phyloP scores from a whole-genome alignment of 148 eudicot genomes.

The Dysphania ambrosioides region DNA sequence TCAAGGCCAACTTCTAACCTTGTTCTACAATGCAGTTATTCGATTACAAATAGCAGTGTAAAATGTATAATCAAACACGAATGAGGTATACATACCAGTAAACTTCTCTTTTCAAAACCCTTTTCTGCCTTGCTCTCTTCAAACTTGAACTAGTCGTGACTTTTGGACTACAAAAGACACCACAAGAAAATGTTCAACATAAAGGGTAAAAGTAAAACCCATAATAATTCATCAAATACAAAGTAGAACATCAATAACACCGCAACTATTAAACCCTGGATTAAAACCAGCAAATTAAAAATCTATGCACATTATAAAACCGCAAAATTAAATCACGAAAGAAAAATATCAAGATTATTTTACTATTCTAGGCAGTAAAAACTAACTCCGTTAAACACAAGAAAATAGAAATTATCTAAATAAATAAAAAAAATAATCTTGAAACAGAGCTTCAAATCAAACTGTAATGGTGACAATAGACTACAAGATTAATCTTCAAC shows the following conservation, averaged over 20 bases:
- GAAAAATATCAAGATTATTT: not conserved
- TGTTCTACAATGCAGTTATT: not conserved
- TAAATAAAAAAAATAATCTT: not conserved
- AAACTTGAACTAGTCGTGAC: not conserved
- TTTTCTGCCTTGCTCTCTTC: not conserved
- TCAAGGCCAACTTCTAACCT: slow-evolving; percentile 1
- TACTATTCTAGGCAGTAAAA: not conserved
- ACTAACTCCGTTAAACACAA: too few species aligned
- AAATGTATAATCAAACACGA: not conserved
- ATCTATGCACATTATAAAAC: not conserved
- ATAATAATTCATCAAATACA: not conserved
- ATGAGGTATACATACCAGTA: not conserved
- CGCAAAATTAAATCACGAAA: not conserved
- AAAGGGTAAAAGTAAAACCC: slow-evolving; percentile 4
- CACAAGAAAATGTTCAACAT: not conserved
- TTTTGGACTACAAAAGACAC: slow-evolving; percentile 8
- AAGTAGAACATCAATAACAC: not conserved
- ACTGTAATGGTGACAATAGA: not conserved
- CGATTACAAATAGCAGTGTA: not conserved
- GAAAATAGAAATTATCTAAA: not conserved
- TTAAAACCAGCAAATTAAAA: not conserved
- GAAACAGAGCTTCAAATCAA: slow-evolving; percentile 1
- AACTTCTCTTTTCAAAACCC: slow-evolving; percentile 1
- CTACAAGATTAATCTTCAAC: not conserved
- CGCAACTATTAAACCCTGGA: not conserved